Conservation (phyloP, 345 rosid species). For the Hibiscus tridactylites region DNA sequence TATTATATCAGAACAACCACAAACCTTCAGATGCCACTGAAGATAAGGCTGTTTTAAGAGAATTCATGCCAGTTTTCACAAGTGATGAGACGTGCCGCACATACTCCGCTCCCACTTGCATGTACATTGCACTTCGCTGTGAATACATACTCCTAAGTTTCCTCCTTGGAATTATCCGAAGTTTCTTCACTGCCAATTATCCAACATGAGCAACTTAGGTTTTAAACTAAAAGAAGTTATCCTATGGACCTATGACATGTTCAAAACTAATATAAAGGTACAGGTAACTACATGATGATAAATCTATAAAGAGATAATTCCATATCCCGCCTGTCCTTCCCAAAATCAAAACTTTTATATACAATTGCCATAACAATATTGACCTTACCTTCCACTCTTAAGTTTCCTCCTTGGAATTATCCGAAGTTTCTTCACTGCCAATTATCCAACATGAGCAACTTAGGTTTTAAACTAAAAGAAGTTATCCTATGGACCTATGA, state of each 20-base stretch:
- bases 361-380: neutral
- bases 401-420: conserved; percentile 67
- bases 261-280: neutral
- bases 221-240: neutral
- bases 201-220: conserved; percentile 5
- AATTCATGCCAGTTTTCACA: conserved; percentile 71
- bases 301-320: neutral
- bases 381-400: conserved; percentile 65
- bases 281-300: neutral
- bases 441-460: conserved; percentile 12
- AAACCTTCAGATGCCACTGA: conserved; percentile 65
- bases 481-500: neutral
- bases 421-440: conserved; percentile 69
- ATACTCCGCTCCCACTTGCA: conserved; percentile 76
- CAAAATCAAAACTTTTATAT: neutral
- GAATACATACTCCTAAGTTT: conserved; percentile 68
- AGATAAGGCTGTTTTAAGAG: conserved; percentile 61
- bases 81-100: conserved; percentile 68
- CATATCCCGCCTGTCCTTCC: neutral
- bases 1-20: neutral
- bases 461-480: neutral
- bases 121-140: conserved; percentile 53
- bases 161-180: conserved; percentile 65
- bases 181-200: conserved; percentile 53
- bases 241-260: neutral